These are phyloP conservation scores for Colletotrichum godetiae DNA, from an alignment of 2,329 filamentous ascomycete species.

Conservation along the genomic window DNA sequence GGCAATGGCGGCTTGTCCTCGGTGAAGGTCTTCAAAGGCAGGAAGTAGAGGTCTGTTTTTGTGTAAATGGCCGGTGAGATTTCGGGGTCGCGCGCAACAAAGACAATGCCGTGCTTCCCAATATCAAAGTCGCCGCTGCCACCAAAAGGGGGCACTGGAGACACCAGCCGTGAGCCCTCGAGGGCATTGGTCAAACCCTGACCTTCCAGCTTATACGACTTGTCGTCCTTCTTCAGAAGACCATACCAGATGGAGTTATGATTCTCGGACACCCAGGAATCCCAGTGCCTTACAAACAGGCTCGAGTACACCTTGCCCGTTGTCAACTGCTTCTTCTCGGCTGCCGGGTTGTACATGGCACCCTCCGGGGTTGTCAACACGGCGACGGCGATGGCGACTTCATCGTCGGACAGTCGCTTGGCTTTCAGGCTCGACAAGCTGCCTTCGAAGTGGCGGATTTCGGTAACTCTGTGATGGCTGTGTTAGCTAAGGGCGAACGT, in stretches of 20 bases:
- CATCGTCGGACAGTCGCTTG: constrained; percentile 60
- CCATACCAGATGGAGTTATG: constrained; percentile 81
- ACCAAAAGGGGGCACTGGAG: constrained; percentile 82
- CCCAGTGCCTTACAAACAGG: constrained; percentile 87
- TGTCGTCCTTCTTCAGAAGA: constrained; percentile 60
- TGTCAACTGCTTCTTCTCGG: constrained; percentile 68
- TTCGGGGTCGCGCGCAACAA: constrained; percentile 79
- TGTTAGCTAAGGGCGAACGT: constrained; percentile 18
- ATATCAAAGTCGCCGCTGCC: constrained; percentile 85
- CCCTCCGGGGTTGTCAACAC: constrained; percentile 77
- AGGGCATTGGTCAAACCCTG: constrained; percentile 72
- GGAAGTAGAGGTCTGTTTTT: constrained; percentile 83
- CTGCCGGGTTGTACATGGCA: constrained; percentile 73
- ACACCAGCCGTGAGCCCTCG: constrained; percentile 68
- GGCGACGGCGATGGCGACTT: constrained; percentile 67
- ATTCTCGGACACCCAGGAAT: constrained; percentile 77
- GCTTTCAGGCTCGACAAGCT: constrained; percentile 69
- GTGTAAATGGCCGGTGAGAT: constrained; percentile 80
- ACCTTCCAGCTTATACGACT: constrained; percentile 54
- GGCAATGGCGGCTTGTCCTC: constrained; percentile 62
- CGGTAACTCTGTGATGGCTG: constrained; percentile 41
- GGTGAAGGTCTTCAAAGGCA: constrained; percentile 71
- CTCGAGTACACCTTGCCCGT: constrained; percentile 78
- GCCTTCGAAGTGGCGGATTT: constrained; percentile 62
- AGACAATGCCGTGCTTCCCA: constrained; percentile 72